phyloP scores from a whole-genome alignment of 371 early-diverging fungal species.

The Batkoa obscura region DNA sequence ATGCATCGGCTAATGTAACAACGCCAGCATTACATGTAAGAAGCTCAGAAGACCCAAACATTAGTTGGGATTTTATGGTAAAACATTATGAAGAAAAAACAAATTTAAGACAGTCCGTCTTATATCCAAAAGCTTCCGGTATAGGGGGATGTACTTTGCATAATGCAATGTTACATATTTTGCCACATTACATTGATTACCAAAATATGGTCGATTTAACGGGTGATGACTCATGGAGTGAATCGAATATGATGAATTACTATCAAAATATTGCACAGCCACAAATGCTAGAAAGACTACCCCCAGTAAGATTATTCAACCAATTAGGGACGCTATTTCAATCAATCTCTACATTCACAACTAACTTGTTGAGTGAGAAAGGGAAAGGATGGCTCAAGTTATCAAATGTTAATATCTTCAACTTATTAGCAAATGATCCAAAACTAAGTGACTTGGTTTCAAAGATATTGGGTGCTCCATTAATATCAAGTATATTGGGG shows the following conservation, averaged over 20 bases:
- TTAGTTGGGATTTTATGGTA: neutral
- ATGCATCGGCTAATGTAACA: neutral
- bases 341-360: neutral
- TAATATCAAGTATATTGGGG: neutral
- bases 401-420: neutral
- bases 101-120: neutral
- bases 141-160: conserved; percentile 2
- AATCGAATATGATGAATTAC: neutral
- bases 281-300: neutral
- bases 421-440: neutral
- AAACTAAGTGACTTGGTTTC: neutral
- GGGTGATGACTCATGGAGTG: neutral
- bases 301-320: neutral
- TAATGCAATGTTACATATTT: conserved; percentile 3
- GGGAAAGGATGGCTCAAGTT: neutral
- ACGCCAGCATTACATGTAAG: neutral
- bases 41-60: neutral
- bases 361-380: neutral
- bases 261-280: neutral
- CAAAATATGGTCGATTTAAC: neutral
- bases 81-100: conserved; percentile 1
- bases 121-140: conserved; percentile 1
- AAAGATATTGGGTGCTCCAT: neutral
- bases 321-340: neutral
- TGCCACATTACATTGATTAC: neutral